A percentile compares a stretch with the other conserved stretches of the same genome.
phyloP scores from a whole-genome alignment of 257 asterid species.

The Penstemon newberryi region DNA sequence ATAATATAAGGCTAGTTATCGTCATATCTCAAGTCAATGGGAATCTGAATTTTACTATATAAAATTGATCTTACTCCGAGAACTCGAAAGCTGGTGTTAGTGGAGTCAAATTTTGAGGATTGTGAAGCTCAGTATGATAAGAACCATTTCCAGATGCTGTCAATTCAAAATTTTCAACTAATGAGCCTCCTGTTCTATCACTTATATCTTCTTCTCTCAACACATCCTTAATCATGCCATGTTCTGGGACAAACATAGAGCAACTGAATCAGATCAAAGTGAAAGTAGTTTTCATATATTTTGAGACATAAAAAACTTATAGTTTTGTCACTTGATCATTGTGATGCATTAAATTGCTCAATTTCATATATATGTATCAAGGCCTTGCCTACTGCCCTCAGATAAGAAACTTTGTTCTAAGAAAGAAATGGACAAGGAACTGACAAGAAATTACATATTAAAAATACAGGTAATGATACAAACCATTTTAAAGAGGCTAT shows the following conservation, averaged over 20 bases:
- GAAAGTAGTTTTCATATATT: conserved; percentile 14
- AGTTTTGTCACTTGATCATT: neutral
- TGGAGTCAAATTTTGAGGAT: conserved; percentile 57
- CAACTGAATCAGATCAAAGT: conserved; percentile 27
- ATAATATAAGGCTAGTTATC: neutral
- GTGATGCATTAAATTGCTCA: neutral
- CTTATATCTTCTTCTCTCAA: conserved; percentile 36
- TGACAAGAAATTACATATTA: neutral
- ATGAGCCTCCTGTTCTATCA: conserved; percentile 37
- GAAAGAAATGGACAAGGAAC: neutral
- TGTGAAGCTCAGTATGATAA: conserved; percentile 34
- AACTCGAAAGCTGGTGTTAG: conserved; percentile 54
- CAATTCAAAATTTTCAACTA: conserved; percentile 29
- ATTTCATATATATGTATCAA: neutral
- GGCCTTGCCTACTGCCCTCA: neutral
- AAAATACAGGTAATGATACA: neutral
- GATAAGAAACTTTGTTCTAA: neutral
- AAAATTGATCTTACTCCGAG: conserved; percentile 45
- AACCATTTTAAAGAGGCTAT: neutral
- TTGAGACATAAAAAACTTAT: conserved; percentile 1
- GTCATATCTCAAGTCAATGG: neutral
- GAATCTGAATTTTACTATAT: conserved; percentile 9
- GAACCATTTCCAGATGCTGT: conserved; percentile 33
- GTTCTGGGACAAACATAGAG: conserved; percentile 38
- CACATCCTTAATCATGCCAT: conserved; percentile 35